Evolutionary conservation across 2,329 filamentous ascomycete genomes (phyloP).

Genomic region (Aureobasidium namibiae): DNA sequence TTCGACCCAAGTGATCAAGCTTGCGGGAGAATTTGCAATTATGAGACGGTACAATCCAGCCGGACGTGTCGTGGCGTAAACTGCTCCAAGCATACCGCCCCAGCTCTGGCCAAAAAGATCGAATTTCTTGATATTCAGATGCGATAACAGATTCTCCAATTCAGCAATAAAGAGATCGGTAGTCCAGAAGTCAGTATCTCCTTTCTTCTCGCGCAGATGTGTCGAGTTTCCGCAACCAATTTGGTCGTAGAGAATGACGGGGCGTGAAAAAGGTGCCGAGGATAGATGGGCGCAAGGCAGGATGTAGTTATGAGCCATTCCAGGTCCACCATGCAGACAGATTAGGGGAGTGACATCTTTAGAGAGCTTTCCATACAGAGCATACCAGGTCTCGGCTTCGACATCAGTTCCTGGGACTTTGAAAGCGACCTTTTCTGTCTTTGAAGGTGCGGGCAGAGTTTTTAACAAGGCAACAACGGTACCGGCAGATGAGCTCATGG

Average conservation of each 20-base stretch:
- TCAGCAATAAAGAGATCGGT: constrained; percentile 41
- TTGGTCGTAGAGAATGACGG: constrained; percentile 48
- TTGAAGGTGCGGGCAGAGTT: constrained; percentile 19
- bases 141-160: constrained; percentile 39
- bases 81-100: constrained; percentile 44
- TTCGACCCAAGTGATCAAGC: constrained; percentile 24
- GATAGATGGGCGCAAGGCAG: constrained; percentile 32
- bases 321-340: constrained; percentile 39
- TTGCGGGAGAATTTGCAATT: constrained; percentile 23
- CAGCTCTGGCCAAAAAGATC: constrained; percentile 44
- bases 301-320: constrained; percentile 32
- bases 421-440: constrained; percentile 26
- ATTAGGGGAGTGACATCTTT: constrained; percentile 26
- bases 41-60: constrained; percentile 33
- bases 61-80: constrained; percentile 33
- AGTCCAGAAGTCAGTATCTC: constrained; percentile 42
- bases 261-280: constrained; percentile 27
- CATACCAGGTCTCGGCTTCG: constrained; percentile 33
- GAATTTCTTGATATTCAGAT: constrained; percentile 35
- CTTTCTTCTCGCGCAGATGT: constrained; percentile 37
- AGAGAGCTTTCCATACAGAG: constrained; percentile 30
- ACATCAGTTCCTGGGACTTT: constrained; percentile 25
- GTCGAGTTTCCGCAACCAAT: constrained; percentile 44
- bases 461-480: constrained; percentile 18
- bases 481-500: background rate